Base-by-base conservation (phyloP, 2,329 filamentous ascomycete species). In the Ophiostoma sp. region DNA sequence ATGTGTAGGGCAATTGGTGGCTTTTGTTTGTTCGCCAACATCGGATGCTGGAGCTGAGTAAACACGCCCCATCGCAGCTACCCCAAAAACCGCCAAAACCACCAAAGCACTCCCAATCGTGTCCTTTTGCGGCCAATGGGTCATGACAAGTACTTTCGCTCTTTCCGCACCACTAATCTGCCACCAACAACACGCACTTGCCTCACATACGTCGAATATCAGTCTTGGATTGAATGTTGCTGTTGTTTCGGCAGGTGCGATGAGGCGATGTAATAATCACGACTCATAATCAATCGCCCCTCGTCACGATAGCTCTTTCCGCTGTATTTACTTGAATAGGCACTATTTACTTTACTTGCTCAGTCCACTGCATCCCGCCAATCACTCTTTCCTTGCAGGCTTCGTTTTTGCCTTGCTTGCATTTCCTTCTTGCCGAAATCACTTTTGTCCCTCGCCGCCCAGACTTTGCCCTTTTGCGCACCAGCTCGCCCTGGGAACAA, bases 11-110 rank as follows among this genome's bases (percentile, higher is more conserved):
- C 39, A 48, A 19, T 68, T 31, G 63, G 36, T 66, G 36, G 61
- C 36, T 25, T 42, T 63, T 68, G 63, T 31, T 28, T 69, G 64
- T 52, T 69, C 42, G 28, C 45, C 45, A 50, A 69, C 12, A n/a
- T 42, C 36, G 19, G 66, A 25, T 39, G 68, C 36, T 36, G 36
- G 33, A 63, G 69, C 69, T 71, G 69, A 71, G 69, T 71, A 63
- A 71, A 71, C 69, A 71, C 48, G 31, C n/a, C 22, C 36, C 69
- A 59, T 59, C 57, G 39, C 39, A 15, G 25, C 31, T 36, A 28
- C 50, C 52, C 42, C 12, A 48, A 48, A 45, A 45, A 36, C 3
- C 33, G 8, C 33, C 33, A 8, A 36, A 8, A 15, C 11, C 39
- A 45, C 39, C 63, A 66, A 64, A 64, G 50, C 50, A 70, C n/a